These are phyloP conservation scores for Ascochyta viciae-villosae DNA, from an alignment of 2,329 filamentous ascomycete genomes.

Conservation along the genomic window DNA sequence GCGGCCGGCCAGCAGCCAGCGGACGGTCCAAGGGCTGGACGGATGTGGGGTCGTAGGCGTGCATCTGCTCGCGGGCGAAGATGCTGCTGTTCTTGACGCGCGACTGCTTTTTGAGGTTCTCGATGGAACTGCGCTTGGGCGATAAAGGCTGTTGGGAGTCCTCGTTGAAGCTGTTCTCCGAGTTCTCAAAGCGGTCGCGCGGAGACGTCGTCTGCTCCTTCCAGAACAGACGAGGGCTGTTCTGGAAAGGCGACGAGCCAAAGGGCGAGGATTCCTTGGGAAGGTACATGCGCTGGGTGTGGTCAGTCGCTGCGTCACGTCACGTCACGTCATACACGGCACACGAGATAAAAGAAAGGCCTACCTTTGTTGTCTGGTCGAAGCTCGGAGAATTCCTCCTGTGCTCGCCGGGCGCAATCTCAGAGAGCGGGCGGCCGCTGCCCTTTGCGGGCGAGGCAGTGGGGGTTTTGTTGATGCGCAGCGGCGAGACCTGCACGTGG, in stretches of 20 bases:
- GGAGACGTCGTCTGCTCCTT: conserved; percentile 73
- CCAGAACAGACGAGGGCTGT: conserved; percentile 91
- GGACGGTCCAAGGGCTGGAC: conserved; percentile 82
- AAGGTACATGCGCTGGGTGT: conserved; percentile 68
- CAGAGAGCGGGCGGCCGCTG: conserved; percentile 73
- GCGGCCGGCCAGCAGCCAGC: conserved; percentile 67
- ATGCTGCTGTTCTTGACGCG: conserved; percentile 98
- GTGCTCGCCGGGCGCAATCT: conserved; percentile 85
- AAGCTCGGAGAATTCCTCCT: conserved; percentile 92
- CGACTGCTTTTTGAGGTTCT: conserved; percentile 92
- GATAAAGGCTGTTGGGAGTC: conserved; percentile 72
- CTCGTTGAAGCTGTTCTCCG: conserved; percentile 52
- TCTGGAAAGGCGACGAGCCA: conserved; percentile 77
- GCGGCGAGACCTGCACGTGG: conserved; percentile 69
- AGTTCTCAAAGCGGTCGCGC: conserved; percentile 73
- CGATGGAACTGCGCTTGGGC: conserved; percentile 85
- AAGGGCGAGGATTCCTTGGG: conserved; percentile 81
- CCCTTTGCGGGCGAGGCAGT: conserved; percentile 70
- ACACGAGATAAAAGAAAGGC: too few relatives aligned
- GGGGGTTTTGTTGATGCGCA: conserved; percentile 78
- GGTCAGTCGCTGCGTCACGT: conserved; percentile 25
- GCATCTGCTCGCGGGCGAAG: conserved; percentile 88
- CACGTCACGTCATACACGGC: background rate
- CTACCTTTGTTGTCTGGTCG: conserved; percentile 76
- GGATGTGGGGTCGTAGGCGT: conserved; percentile 86